Evolutionary conservation across 176 grass and related monocot genomes (phyloP).

Genomic region (Carex littledalei): DNA sequence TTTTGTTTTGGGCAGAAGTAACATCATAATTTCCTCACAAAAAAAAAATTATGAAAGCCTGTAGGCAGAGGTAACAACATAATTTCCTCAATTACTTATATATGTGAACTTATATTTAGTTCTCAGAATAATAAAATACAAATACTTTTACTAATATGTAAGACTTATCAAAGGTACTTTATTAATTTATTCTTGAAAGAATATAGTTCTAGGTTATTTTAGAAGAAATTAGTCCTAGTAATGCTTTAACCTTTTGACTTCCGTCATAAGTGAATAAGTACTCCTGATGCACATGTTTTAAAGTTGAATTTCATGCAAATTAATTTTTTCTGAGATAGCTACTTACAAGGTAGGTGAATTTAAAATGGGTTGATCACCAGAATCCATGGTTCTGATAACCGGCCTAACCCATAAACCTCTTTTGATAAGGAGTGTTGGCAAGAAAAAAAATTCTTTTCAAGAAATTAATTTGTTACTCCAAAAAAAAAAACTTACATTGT

Average conservation of each 20-base stretch:
- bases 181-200: not conserved
- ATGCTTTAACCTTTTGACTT: not conserved
- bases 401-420: not conserved
- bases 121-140: not conserved
- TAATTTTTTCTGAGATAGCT: not conserved
- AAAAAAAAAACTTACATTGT: too few species aligned
- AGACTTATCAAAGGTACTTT: not conserved
- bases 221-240: not conserved
- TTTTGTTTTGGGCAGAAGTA: too few species aligned
- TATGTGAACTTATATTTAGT: not conserved
- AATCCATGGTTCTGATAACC: not conserved
- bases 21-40: too few species aligned
- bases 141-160: not conserved
- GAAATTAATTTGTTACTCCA: too few species aligned
- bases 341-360: not conserved
- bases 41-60: too few species aligned
- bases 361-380: not conserved
- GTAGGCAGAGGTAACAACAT: too few species aligned
- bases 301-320: not conserved
- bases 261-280: not conserved
- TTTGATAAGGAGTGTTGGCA: too few species aligned
- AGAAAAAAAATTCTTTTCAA: too few species aligned
- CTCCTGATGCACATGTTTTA: not conserved
- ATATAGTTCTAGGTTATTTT: not conserved
- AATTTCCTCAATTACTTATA: not conserved